Base-by-base conservation (phyloP, 139 green algal genomes). In the Pleodorina starrii region DNA sequence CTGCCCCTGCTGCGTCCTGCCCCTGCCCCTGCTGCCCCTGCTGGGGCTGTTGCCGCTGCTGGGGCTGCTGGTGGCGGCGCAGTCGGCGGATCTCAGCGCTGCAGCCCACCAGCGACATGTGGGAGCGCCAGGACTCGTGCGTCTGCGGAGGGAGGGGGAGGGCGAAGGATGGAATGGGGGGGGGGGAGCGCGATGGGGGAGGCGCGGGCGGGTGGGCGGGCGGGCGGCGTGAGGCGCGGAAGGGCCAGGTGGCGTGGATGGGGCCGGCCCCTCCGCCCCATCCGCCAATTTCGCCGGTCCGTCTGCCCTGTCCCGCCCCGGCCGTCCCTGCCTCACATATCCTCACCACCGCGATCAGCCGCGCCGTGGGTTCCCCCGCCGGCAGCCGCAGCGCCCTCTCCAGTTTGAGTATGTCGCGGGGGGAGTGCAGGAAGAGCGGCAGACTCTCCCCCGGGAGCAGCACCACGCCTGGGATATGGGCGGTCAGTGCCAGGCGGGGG, bases 271-370 rank as follows among this genome's bases (percentile, higher is more conserved):
- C n/a, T n/a, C n/a, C n/a, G n/a, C n/a, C 7, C 21, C 54, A 66
- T 73, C 32, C 21, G 21, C 27, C 27, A 71, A 71, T 73, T 38
- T 35, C 32, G 11, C 54, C 54, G 29, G 2, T 73, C 25, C 19
- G 16, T 23, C 19, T 35, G 63, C 63, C n/a, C 12, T 38, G 21
- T 12, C 54, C 7, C 54, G 3, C 54, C 54, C 54, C 7, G 54
- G 51, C 14, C 17, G 51, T 25, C 54, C 54, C 54, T 66, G 54
- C 54, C 54, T 7, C 54, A 12, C 11, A 2, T 7, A 19, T 7
- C 2, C 81, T 38, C 63, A 87, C 81, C 81, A 87, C 81, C 1
- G 81, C 81, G 19, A 87, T 68, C 27, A 87, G 63, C 10, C 81
- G 81, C 5, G 63, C n/a, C 17, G 63, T 48, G 63, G 42, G 63